Percentiles rank a stretch among this genome's conserved stretches.
Conservation (phyloP, 805 yeast species). For the Wickerhamomyces chaumierensis region DNA sequence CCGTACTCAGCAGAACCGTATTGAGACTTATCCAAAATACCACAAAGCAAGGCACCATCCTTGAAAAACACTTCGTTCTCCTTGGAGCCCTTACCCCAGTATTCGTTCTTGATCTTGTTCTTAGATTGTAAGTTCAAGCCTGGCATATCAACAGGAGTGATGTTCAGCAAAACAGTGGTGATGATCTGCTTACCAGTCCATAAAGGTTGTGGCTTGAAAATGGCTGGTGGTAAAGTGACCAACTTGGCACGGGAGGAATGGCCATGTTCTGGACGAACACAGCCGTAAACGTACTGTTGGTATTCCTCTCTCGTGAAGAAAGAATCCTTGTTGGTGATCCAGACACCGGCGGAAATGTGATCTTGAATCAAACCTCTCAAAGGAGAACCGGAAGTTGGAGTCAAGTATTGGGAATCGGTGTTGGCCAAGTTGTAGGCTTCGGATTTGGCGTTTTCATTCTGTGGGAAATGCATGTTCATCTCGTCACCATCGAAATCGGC, state of each 20-base stretch:
- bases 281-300: conserved; percentile 88
- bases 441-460: conserved; percentile 92
- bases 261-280: conserved; percentile 95
- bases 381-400: conserved; percentile 98
- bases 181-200: conserved; percentile 99
- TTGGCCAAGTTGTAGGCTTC: conserved; percentile 93
- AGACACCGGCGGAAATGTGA: conserved; percentile 97
- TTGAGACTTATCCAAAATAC: conserved; percentile 94
- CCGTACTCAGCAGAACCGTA: conserved; percentile 98
- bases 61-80: conserved; percentile 83
- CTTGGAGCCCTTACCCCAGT: conserved; percentile 79
- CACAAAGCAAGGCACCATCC: conserved; percentile 81
- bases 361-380: conserved; percentile 98
- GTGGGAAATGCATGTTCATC: conserved; percentile 99
- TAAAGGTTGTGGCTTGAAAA: conserved; percentile 74
- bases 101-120: conserved; percentile 87
- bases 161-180: conserved; percentile 80
- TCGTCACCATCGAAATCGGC: conserved; percentile 99
- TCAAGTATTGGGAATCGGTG: conserved; percentile 93
- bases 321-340: conserved; percentile 90
- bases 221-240: conserved; percentile 79
- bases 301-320: conserved; percentile 86
- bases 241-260: conserved; percentile 67
- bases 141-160: conserved; percentile 79
- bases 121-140: conserved; percentile 78